Base-by-base conservation (phyloP, 73 alveolate genomes). In the Symbiodinium natans region DNA sequence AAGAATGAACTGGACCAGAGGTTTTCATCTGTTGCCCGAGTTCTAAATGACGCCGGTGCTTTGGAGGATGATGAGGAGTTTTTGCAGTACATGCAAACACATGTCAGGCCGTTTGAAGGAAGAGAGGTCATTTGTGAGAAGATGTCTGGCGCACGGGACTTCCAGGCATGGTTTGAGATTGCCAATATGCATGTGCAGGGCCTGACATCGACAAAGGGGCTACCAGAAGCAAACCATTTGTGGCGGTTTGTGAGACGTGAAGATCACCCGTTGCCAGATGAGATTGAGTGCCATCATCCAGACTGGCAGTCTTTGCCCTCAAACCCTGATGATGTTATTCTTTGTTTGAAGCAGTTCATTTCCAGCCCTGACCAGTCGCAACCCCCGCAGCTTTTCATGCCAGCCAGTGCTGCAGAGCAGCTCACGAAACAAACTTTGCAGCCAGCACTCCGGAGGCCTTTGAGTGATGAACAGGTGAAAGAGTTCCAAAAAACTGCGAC, bases 1-100 rank as follows among this genome's bases (percentile, higher is more conserved):
- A 74, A 86, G 25, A 54, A 48, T 54, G 93, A 86, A 33, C 56
- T 86, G 59, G 93, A 86, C 41, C 93, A 86, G 29, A 13, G 93
- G 0, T 86, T 86, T 29, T 21, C 43, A 52, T 27, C 77, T 2
- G 5, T 86, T 56, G 82, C 93, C 63, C 31, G 63, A 38, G 3
- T 33, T 27, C 38, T 86, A 19, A 33, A 34, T 10, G 2, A 0
- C 0, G 93, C 93, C 25, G 83, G 15, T 40, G 3, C n/a, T 27
- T 15, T 86, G 41, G 63, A 86, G 42, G 93, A 86, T 29, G 39
- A 19, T 33, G 82, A 7, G 29, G 93, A 86, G n/a, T 5, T 86
- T 29, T 25, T 9, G 41, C 27, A 29, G 27, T 86, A 4, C 3
- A 31, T 86, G 83, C 0, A 31, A 23, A 1, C 8, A 2, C 82